These are phyloP conservation scores for Rubia tinctorum DNA, from an alignment of 305 asterid genomes.

Conservation along the genomic window DNA sequence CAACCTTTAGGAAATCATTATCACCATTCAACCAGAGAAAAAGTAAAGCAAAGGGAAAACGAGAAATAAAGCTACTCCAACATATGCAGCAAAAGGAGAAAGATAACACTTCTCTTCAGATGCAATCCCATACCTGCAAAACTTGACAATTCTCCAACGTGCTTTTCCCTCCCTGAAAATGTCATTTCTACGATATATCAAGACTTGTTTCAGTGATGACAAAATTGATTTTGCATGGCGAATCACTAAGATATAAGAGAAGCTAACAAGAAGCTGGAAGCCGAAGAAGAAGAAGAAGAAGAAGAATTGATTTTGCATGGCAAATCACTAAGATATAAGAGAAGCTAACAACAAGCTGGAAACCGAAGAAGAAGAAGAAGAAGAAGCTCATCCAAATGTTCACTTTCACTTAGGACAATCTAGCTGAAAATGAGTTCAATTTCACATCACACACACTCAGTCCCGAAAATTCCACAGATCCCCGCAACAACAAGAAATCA, in stretches of 20 bases:
- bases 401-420: not conserved
- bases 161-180: conserved; percentile 86
- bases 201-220: not conserved
- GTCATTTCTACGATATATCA: conserved; percentile 1
- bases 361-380: not conserved
- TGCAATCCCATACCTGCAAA: conserved; percentile 61
- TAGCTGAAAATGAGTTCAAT: not conserved
- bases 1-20: not conserved
- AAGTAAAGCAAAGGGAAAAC: not conserved
- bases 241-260: not conserved
- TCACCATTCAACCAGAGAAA: not conserved
- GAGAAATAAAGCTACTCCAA: not conserved
- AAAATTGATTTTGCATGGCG: not conserved
- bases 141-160: conserved; percentile 93
- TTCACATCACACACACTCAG: not conserved
- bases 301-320: not conserved
- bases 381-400: not conserved
- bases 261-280: not conserved
- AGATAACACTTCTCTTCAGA: not conserved
- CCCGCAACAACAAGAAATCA: not conserved
- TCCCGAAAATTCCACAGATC: not conserved
- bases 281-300: not conserved
- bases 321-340: not conserved
- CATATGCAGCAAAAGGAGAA: not conserved
- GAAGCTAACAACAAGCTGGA: not conserved